Evolutionary conservation across 2,329 filamentous ascomycete genomes (phyloP).

Genomic region (Colletotrichum eremochloae): DNA sequence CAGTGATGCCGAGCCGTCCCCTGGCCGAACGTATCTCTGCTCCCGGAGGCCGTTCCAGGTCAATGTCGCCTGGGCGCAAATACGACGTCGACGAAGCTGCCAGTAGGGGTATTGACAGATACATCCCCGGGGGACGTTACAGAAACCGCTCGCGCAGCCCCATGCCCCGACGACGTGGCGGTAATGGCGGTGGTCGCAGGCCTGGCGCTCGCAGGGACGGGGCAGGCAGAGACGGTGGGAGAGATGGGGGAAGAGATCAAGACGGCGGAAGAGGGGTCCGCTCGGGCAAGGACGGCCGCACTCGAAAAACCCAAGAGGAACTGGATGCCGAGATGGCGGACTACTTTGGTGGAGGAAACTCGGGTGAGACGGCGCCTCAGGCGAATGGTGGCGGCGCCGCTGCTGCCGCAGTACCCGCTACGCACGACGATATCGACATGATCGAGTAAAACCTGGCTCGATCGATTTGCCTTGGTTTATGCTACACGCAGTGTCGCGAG

Average conservation of each 20-base stretch:
- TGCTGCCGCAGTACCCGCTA: conserved; percentile 50
- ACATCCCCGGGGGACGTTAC: conserved; percentile 72
- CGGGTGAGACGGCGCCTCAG: conserved; percentile 54
- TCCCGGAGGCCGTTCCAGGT: conserved; percentile 73
- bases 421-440: conserved; percentile 76
- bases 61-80: conserved; percentile 63
- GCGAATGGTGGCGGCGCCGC: conserved; percentile 51
- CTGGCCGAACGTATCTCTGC: conserved; percentile 72
- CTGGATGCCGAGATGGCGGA: conserved; percentile 97
- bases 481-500: conserved; percentile 10
- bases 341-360: conserved; percentile 75
- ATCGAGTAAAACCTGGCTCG: conserved; percentile 65
- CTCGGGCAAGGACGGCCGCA: conserved; percentile 62
- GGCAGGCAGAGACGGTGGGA: conserved; percentile 49
- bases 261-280: conserved; percentile 57
- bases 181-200: conserved; percentile 62
- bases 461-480: conserved; percentile 5
- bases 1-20: conserved; percentile 67
- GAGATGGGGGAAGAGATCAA: conserved; percentile 58
- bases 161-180: conserved; percentile 62
- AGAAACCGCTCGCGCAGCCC: conserved; percentile 71
- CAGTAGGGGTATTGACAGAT: conserved; percentile 81
- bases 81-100: conserved; percentile 69
- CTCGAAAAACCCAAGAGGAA: conserved; percentile 90
- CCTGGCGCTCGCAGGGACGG: conserved; percentile 64